Percentiles rank a stretch among this genome's conserved stretches.
Evolutionary conservation across 2,329 filamentous ascomycete species (phyloP).

Genomic region (Fusarium poae): DNA sequence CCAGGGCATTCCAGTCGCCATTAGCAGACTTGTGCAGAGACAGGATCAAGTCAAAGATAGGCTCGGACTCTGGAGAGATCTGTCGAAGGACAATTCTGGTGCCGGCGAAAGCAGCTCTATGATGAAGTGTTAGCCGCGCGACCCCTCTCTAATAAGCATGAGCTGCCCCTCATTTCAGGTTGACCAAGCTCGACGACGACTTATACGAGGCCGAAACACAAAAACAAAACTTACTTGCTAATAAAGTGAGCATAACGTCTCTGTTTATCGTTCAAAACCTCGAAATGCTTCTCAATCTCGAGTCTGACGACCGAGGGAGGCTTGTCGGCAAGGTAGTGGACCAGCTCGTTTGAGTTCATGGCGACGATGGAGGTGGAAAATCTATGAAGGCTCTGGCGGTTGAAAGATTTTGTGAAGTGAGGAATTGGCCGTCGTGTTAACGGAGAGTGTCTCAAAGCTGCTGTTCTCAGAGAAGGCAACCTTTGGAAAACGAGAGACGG

Average conservation of each 20-base stretch:
- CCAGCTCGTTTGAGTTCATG: slow-evolving; percentile 72
- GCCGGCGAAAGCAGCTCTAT: slow-evolving; percentile 80
- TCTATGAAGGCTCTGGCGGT: slow-evolving; percentile 44
- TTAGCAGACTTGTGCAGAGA: slow-evolving; percentile 73
- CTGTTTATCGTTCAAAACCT: slow-evolving; percentile 78
- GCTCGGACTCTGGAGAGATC: slow-evolving; percentile 83
- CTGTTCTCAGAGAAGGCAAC: slow-evolving; percentile 52
- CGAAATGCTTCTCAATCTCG: slow-evolving; percentile 93
- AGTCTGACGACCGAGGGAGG: slow-evolving; percentile 90
- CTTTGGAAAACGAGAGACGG: slow-evolving; percentile 54
- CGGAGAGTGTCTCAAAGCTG: slow-evolving; percentile 47
- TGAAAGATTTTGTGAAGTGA: slow-evolving; percentile 44
- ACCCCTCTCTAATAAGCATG: slow-evolving; percentile 26
- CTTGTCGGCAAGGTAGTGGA: slow-evolving; percentile 89
- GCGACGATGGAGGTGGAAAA: slow-evolving; percentile 53
- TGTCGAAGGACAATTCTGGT: slow-evolving; percentile 84
- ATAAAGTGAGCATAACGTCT: slow-evolving; percentile 94
- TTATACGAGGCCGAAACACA: not conserved
- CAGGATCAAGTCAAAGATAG: slow-evolving; percentile 85
- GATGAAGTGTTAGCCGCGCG: slow-evolving; percentile 13
- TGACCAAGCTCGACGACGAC: not conserved
- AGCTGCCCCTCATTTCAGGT: slow-evolving; percentile 22
- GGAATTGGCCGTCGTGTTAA: slow-evolving; percentile 42
- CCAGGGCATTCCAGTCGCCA: slow-evolving; percentile 79
- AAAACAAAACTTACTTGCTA: slow-evolving; percentile 70